These are phyloP conservation scores for Dorcoceras hygrometricum DNA, from an alignment of 257 asterid genomes.

Conservation along the genomic window DNA sequence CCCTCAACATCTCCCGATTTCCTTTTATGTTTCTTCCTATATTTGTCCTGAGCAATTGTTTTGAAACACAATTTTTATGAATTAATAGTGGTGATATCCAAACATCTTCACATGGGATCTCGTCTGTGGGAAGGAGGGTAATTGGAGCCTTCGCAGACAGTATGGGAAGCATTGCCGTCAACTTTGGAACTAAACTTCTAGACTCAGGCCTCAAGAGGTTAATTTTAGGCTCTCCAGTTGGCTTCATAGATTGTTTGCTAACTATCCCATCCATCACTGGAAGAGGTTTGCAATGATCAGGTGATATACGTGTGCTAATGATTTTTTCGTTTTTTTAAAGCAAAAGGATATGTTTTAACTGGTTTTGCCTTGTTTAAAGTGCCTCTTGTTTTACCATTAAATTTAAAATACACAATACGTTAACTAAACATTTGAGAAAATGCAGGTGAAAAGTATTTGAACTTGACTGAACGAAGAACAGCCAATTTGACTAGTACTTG, in stretches of 20 bases:
- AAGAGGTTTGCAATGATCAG: not conserved
- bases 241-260: conserved; percentile 10
- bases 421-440: too few species aligned
- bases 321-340: conserved; percentile 14
- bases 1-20: not conserved
- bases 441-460: too few species aligned
- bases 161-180: conserved; percentile 88
- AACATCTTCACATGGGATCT: conserved; percentile 22
- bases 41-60: too few species aligned
- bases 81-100: conserved; percentile 30
- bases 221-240: conserved; percentile 16
- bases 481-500: too few species aligned
- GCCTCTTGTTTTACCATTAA: not conserved
- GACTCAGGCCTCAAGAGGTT: conserved; percentile 94
- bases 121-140: conserved; percentile 90
- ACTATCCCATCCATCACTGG: conserved; percentile 9
- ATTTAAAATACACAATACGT: not conserved
- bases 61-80: conserved; percentile 9
- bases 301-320: conserved; percentile 1
- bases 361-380: conserved; percentile 4
- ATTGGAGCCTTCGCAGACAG: conserved; percentile 87
- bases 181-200: conserved; percentile 93
- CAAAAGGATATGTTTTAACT: conserved; percentile 3
- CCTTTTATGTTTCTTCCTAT: not conserved
- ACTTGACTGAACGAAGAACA: too few species aligned